Conservation (phyloP, 371 early-diverging fungal species). For the Mucor racemosus region DNA sequence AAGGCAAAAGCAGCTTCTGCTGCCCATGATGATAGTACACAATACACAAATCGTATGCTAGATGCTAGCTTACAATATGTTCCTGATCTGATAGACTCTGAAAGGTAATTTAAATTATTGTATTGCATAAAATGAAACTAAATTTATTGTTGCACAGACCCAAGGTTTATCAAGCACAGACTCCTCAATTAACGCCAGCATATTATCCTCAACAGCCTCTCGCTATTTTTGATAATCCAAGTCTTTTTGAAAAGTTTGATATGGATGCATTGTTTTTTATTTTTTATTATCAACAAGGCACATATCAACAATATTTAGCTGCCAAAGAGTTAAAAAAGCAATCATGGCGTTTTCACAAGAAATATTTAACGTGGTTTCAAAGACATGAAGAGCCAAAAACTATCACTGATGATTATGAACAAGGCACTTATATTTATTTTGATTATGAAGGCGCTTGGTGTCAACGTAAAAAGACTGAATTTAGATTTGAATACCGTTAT, state of each 20-base stretch:
- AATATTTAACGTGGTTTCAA: constrained; percentile 99
- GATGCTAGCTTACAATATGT: constrained; percentile 78
- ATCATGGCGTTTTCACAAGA: constrained; percentile 99
- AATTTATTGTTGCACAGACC: constrained; percentile 38
- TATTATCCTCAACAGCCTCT: constrained; percentile 91
- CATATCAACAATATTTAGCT: constrained; percentile 96
- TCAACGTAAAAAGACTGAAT: constrained; percentile 96
- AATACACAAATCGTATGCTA: constrained; percentile 71
- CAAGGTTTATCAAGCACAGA: constrained; percentile 73
- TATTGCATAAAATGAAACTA: too few relatives aligned
- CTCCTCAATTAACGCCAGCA: constrained; percentile 80
- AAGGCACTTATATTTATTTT: constrained; percentile 99
- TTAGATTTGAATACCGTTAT: constrained; percentile 55
- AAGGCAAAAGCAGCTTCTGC: constrained; percentile 58
- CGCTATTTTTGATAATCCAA: constrained; percentile 81
- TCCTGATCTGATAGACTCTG: constrained; percentile 79
- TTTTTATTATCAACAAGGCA: constrained; percentile 98
- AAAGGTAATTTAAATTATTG: constrained; percentile 33
- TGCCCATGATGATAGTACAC: constrained; percentile 29
- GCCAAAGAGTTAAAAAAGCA: constrained; percentile 96
- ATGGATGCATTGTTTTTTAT: constrained; percentile 98
- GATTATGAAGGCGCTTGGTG: constrained; percentile 99
- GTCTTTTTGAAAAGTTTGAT: constrained; percentile 90
- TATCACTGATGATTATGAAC: constrained; percentile 98
- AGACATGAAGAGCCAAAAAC: constrained; percentile 97